Evolutionary conservation across 345 rosid genomes (phyloP).

Genomic region (Euphorbia lathyris): DNA sequence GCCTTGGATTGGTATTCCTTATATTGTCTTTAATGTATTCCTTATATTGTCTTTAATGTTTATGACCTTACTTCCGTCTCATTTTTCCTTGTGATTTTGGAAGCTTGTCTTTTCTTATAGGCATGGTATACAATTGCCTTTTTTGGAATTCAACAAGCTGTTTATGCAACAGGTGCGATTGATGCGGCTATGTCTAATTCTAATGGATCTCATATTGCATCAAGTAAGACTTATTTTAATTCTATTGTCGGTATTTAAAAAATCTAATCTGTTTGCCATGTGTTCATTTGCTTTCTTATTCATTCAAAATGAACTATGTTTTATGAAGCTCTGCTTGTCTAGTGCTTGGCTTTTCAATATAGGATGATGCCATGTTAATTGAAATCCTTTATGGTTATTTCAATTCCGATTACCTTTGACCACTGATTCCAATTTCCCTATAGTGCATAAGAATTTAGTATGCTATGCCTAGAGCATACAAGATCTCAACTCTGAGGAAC

Average conservation of each 20-base stretch:
- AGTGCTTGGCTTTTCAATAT: background rate
- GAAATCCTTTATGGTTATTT: background rate
- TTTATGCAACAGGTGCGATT: conserved; percentile 85
- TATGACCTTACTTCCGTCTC: no score
- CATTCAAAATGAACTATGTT: background rate
- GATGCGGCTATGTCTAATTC: conserved; percentile 68
- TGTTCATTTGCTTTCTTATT: background rate
- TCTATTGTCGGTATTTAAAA: background rate
- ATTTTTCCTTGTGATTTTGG: no score
- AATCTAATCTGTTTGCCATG: background rate
- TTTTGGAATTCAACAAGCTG: conserved; percentile 88
- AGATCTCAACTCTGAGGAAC: conserved; percentile 37
- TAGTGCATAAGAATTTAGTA: conserved; percentile 66
- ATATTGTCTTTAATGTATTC: no score
- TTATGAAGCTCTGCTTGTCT: background rate
- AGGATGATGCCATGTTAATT: background rate
- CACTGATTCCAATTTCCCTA: conserved; percentile 21
- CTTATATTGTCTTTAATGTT: no score
- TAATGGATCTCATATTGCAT: conserved; percentile 73
- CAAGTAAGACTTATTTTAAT: conserved; percentile 50
- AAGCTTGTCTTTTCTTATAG: no score
- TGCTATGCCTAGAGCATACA: conserved; percentile 58
- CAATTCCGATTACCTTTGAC: background rate
- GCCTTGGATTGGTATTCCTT: no score
- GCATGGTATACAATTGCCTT: no score